Conservation (phyloP, 768 basidiomycete species). For the Mycena polygramma region DNA sequence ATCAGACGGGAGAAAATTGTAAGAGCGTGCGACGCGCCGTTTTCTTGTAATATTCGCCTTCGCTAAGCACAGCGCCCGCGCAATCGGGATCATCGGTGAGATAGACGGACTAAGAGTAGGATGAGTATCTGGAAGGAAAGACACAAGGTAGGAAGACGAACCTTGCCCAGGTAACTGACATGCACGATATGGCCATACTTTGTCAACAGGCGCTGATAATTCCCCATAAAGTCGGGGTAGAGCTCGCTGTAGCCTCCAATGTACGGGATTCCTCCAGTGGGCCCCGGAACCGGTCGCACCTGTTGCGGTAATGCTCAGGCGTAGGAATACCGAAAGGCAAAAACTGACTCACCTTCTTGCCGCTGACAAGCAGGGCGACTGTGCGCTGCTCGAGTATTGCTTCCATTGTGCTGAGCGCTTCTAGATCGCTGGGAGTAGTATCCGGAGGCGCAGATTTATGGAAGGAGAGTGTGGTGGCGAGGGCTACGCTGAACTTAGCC, state of each 20-base stretch:
- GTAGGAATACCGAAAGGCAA: not conserved
- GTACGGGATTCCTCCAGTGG: constrained; percentile 30
- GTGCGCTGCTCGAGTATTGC: constrained; percentile 13
- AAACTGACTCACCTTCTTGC: constrained; percentile 24
- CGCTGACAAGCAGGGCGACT: constrained; percentile 29
- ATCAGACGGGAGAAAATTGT: not conserved
- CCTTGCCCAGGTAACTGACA: constrained; percentile 33
- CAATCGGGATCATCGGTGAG: constrained; percentile 36
- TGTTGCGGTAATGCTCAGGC: not conserved
- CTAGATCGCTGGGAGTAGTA: constrained; percentile 6
- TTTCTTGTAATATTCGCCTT: constrained; percentile 33
- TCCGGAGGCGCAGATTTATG: constrained; percentile 16
- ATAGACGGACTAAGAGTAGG: constrained; percentile 12
- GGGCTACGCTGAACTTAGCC: constrained; percentile 17
- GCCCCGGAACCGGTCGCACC: constrained; percentile 35
- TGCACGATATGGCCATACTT: constrained; percentile 35
- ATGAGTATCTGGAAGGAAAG: not conserved
- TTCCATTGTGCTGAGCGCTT: constrained; percentile 4
- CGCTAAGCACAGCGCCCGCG: constrained; percentile 25
- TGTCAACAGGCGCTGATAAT: constrained; percentile 33
- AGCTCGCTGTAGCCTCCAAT: constrained; percentile 36
- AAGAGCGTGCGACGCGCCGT: not conserved
- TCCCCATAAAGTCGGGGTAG: constrained; percentile 36
- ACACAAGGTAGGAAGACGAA: not conserved
- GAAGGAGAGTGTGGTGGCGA: constrained; percentile 25